Evolutionary conservation across 768 basidiomycete species (phyloP).

Genomic region (Termitomyces eurrhizus): DNA sequence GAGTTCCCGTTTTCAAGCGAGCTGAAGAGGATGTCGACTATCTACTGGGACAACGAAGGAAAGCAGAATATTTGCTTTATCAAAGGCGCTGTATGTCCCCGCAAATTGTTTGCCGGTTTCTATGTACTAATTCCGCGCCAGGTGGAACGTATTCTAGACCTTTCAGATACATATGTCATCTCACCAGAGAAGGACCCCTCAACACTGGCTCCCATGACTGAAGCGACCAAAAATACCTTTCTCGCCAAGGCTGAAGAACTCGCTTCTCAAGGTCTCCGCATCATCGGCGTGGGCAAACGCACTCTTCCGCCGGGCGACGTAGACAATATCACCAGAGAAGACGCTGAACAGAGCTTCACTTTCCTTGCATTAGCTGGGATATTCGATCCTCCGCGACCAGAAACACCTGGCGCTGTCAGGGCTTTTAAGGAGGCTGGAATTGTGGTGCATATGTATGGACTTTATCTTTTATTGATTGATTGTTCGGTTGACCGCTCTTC

Average conservation of each 20-base stretch:
- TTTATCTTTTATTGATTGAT: background rate
- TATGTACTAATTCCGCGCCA: conserved; percentile 6
- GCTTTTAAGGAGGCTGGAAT: conserved; percentile 50
- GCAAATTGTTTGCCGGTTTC: background rate
- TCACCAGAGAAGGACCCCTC: conserved; percentile 21
- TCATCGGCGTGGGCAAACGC: conserved; percentile 33
- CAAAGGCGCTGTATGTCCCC: conserved; percentile 32
- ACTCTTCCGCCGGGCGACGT: conserved; percentile 17
- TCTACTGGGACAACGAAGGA: conserved; percentile 29
- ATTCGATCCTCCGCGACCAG: conserved; percentile 53
- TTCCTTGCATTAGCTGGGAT: conserved; percentile 57
- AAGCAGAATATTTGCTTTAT: conserved; percentile 23
- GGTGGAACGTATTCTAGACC: conserved; percentile 48
- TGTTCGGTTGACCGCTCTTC: conserved; percentile 4
- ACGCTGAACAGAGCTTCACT: conserved; percentile 42
- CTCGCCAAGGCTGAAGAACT: conserved; percentile 32
- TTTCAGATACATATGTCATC: conserved; percentile 33
- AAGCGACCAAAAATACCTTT: conserved; percentile 23
- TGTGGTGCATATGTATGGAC: conserved; percentile 37
- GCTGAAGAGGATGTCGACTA: conserved; percentile 46
- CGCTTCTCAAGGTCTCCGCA: conserved; percentile 37
- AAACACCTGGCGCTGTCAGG: conserved; percentile 47
- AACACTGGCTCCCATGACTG: conserved; percentile 24
- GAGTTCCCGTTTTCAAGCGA: conserved; percentile 49
- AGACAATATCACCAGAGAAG: conserved; percentile 31